Conservation (phyloP, 345 rosid species). For the Psidium friedrichsthalianum region DNA sequence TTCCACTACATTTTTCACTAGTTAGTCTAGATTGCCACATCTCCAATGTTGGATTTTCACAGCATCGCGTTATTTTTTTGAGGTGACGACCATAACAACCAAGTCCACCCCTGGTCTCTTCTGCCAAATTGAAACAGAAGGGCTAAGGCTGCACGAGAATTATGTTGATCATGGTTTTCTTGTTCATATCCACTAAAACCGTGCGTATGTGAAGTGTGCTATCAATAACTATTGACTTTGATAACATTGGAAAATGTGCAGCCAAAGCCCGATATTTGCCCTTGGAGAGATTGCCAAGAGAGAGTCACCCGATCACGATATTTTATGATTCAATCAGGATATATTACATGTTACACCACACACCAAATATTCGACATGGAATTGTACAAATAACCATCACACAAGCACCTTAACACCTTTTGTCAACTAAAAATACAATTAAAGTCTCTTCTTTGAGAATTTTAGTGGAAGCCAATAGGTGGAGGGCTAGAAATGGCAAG, state of each 20-base stretch:
- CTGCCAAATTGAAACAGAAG: not conserved
- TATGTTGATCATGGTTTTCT: not conserved
- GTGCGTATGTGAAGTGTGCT: not conserved
- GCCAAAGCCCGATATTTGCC: not conserved
- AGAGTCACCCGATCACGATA: not conserved
- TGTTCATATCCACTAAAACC: not conserved
- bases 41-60: not conserved
- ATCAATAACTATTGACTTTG: not conserved
- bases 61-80: not conserved
- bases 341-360: not conserved
- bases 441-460: not conserved
- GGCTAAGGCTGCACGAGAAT: not conserved
- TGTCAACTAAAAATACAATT: not conserved
- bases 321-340: not conserved
- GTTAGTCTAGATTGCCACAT: not conserved
- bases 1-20: not conserved
- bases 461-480: not conserved
- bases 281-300: not conserved
- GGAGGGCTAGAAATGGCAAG: not conserved
- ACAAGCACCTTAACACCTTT: not conserved
- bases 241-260: not conserved
- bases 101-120: not conserved
- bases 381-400: not conserved
- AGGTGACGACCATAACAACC: not conserved
- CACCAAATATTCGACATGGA: not conserved